Evolutionary conservation across 371 early-diverging fungal species (phyloP).

Genomic region (Mucor plumbeus): DNA sequence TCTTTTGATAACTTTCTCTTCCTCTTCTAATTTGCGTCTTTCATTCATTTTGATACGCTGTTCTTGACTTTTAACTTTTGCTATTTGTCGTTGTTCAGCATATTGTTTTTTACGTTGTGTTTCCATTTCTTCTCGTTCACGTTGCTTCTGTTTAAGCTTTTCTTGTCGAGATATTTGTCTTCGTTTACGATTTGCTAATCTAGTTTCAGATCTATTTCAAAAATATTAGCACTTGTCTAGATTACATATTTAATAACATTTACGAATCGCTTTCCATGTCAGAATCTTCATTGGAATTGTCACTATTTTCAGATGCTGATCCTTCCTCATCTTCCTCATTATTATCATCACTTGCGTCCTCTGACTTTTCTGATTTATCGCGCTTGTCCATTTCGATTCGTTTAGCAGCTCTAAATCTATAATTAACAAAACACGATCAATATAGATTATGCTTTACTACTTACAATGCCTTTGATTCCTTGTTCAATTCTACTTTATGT

Average conservation of each 20-base stretch:
- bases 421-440: conserved; percentile 11
- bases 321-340: conserved; percentile 21
- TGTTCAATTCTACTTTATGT: conserved; percentile 71
- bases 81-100: conserved; percentile 50
- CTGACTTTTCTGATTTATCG: conserved; percentile 30
- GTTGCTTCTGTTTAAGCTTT: conserved; percentile 55
- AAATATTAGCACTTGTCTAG: background rate
- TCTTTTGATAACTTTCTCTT: conserved; percentile 50
- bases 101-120: conserved; percentile 41
- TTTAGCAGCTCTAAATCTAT: conserved; percentile 25
- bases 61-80: conserved; percentile 53
- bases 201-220: conserved; percentile 10
- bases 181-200: conserved; percentile 22
- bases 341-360: conserved; percentile 26
- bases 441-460: background rate
- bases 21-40: conserved; percentile 56
- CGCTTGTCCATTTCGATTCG: conserved; percentile 41
- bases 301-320: conserved; percentile 10
- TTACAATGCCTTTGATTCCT: conserved; percentile 60
- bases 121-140: conserved; percentile 56
- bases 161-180: conserved; percentile 57
- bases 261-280: conserved; percentile 40
- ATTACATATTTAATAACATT: background rate
- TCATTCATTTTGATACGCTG: conserved; percentile 52
- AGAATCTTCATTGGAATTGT: conserved; percentile 24